phyloP scores from a whole-genome alignment of 2,329 filamentous ascomycete genomes.

The Neurospora crassa region DNA sequence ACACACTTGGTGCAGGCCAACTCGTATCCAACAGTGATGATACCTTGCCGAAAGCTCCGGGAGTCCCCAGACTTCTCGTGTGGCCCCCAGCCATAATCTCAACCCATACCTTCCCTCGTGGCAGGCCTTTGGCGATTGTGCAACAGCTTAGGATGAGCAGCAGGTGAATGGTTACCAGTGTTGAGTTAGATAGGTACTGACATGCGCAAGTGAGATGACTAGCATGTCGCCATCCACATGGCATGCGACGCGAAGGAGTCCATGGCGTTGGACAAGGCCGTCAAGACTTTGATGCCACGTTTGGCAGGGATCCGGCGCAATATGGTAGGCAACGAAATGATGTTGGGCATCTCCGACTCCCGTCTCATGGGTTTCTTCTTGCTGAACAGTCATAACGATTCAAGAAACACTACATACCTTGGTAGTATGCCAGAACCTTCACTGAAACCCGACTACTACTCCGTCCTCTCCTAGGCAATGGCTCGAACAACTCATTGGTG shows the following conservation, averaged over 20 bases:
- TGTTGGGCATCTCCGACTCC: constrained; percentile 1
- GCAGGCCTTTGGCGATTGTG: not conserved
- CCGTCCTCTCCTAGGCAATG: not conserved
- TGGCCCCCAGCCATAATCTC: not conserved
- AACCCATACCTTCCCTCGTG: not conserved
- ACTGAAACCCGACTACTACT: not conserved
- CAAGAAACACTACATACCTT: too few relatives aligned
- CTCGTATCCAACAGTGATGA: not conserved
- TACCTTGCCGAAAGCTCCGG: not conserved
- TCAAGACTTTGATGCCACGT: constrained; percentile 14
- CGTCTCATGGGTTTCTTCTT: not conserved
- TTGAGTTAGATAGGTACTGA: not conserved
- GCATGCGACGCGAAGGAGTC: not conserved
- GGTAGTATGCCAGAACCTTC: not conserved
- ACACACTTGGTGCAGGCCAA: not conserved
- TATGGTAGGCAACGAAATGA: constrained; percentile 9
- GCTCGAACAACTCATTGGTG: not conserved
- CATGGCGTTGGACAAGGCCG: constrained; percentile 1
- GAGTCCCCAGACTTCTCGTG: not conserved
- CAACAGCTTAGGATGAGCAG: not conserved
- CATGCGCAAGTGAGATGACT: not conserved
- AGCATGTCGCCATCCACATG: not conserved
- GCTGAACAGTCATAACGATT: not conserved
- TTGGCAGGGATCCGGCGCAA: constrained; percentile 12
- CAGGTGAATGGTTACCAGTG: not conserved